phyloP scores from a whole-genome alignment of 768 basidiomycete species.

The Leccinum subtestaceum region DNA sequence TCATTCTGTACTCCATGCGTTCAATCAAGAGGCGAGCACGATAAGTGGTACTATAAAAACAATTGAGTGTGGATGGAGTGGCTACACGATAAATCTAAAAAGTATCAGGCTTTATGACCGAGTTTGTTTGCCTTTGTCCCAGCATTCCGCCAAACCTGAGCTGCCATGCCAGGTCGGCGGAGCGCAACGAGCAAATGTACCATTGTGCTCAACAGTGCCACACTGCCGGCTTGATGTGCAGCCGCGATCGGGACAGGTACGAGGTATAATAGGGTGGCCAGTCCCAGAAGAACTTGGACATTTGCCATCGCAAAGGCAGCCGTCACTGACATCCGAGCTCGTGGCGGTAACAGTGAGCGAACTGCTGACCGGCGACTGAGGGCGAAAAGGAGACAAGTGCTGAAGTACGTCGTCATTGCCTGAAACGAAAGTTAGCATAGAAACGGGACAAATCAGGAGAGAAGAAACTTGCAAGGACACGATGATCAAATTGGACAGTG shows the following conservation, averaged over 20 bases:
- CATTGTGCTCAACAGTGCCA: constrained; percentile 80
- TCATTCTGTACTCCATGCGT: constrained; percentile 9
- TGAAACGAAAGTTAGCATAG: constrained; percentile 29
- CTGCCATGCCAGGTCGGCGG: constrained; percentile 65
- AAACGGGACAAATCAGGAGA: neutral
- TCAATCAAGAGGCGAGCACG: constrained; percentile 1
- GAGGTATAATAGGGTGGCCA: constrained; percentile 84
- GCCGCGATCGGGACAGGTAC: constrained; percentile 93
- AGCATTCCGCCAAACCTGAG: constrained; percentile 55
- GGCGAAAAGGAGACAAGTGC: constrained; percentile 61
- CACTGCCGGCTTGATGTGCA: constrained; percentile 92
- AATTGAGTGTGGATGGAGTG: constrained; percentile 25
- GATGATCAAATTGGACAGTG: constrained; percentile 96
- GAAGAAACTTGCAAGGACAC: constrained; percentile 67
- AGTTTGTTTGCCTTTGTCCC: constrained; percentile 17
- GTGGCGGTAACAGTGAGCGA: constrained; percentile 54
- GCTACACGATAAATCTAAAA: constrained; percentile 14
- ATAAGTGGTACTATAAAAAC: constrained; percentile 11
- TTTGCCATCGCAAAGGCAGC: constrained; percentile 79
- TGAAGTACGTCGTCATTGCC: constrained; percentile 83
- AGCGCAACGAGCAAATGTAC: constrained; percentile 72
- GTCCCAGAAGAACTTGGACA: constrained; percentile 73
- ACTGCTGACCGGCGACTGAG: constrained; percentile 52
- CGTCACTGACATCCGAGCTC: constrained; percentile 48
- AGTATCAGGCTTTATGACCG: constrained; percentile 3